A percentile compares a stretch with the other conserved stretches of the same genome.
Conservation (phyloP, 2,329 filamentous ascomycete genomes). For the Cytospora schulzeri region DNA sequence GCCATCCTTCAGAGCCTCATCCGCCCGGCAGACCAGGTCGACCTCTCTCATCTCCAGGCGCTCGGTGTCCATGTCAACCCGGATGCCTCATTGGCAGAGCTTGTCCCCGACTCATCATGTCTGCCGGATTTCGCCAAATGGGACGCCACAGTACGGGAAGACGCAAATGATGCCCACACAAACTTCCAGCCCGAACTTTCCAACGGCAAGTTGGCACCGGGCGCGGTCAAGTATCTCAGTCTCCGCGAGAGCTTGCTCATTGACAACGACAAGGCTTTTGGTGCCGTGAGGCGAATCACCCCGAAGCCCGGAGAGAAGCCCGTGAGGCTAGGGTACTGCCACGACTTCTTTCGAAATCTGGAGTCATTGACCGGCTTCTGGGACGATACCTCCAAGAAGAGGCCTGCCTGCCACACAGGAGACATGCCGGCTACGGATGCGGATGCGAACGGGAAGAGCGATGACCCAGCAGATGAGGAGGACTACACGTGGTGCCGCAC, state of each 20-base stretch:
- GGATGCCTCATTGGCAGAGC: constrained; percentile 49
- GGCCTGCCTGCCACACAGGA: constrained; percentile 24
- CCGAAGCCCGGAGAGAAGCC: constrained; percentile 55
- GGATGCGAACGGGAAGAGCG: constrained; percentile 24
- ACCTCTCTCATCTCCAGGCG: constrained; percentile 55
- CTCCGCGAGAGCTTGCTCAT: constrained; percentile 59
- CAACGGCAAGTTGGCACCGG: constrained; percentile 58
- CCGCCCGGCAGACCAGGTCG: constrained; percentile 51
- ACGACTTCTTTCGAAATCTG: constrained; percentile 67
- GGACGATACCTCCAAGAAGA: constrained; percentile 58
- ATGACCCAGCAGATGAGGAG: constrained; percentile 12
- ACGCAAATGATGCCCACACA: constrained; percentile 51
- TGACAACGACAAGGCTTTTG: constrained; percentile 61
- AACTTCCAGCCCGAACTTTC: constrained; percentile 51
- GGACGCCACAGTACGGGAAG: constrained; percentile 51
- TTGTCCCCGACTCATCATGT: constrained; percentile 56
- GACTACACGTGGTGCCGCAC: constrained; percentile 46
- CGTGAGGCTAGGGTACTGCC: constrained; percentile 62
- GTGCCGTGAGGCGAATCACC: constrained; percentile 61
- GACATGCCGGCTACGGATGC: constrained; percentile 27
- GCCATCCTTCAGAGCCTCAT: constrained; percentile 56
- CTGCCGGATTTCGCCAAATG: constrained; percentile 58
- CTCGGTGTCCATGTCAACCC: constrained; percentile 58
- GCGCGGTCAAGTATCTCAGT: constrained; percentile 60
- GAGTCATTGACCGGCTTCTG: constrained; percentile 62